Evolutionary conservation across 2,329 filamentous ascomycete species (phyloP), one percentile per base, ranked within the genome.

Genomic region (Aspergillus chevalieri): DNA sequence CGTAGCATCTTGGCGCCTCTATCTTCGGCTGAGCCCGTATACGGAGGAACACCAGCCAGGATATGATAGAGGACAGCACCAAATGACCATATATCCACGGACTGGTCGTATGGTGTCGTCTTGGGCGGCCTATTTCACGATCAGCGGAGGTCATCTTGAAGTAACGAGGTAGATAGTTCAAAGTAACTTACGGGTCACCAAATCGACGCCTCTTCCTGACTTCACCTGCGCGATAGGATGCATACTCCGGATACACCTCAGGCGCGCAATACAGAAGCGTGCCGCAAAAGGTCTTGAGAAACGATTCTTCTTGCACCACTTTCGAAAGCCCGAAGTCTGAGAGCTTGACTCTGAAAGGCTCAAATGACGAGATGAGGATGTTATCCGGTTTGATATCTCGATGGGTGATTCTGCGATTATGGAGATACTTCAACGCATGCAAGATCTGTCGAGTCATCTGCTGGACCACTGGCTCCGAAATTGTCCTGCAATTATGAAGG

Each of bases 361-460:
- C 75, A 8, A 82, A 66, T 1, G 83, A 85, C 9, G 84, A 78
- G 57, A 97, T 87, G 38, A 98, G 77, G 52, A 98, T 96, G 63
- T 98, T 98, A 74, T 98, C 93, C 0, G 93, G 93, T 66, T 98
- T 98, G 64, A 98, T 90, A 68, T 98, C 93, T n/a, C 93, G 86
- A 70, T 98, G 93, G 0, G 92, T 97, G 59, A 98, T 96, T 63
- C 86, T 89, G 60, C 87, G 85, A 47, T 78, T 76, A 67, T 98
- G 93, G 7, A 98, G 77, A 66, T 98, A 96, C 26, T 83, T 83
- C 47, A 98, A 74, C 2, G 92, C 92, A 57, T 85, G 81, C 41
- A 96, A 73, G 33, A 97, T 80, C 51, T 75, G 73, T 9, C 70
- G 67, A 14, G 90, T 82, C 67, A 96, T 87, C 4, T 74, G 75